Evolutionary conservation across 2,329 filamentous ascomycete species (phyloP).

Genomic region (Purpureocillium lavendulum): DNA sequence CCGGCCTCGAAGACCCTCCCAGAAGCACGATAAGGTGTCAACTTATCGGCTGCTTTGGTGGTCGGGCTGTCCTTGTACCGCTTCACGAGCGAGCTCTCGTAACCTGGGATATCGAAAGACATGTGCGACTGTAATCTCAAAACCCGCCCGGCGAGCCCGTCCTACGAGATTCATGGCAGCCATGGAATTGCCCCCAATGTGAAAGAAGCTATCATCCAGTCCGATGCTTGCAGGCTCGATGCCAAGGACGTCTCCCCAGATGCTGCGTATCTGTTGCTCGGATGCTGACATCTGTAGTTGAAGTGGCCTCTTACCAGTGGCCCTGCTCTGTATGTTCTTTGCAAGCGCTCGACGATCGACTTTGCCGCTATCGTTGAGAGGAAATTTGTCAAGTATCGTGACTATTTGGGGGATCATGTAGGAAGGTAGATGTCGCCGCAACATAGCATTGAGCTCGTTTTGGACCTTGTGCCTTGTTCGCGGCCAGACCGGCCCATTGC

Average conservation of each 20-base stretch:
- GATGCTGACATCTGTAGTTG: no score
- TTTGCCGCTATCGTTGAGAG: conserved; percentile 16
- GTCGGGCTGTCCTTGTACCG: no score
- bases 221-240: conserved; percentile 4
- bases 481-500: conserved; percentile 10
- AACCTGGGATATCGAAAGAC: not conserved
- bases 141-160: no score
- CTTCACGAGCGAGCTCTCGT: not conserved
- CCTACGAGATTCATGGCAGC: not conserved
- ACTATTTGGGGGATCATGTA: conserved; percentile 18
- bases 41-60: no score
- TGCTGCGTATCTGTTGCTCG: not conserved
- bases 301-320: not conserved
- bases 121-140: not conserved
- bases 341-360: conserved; percentile 10
- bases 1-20: no score
- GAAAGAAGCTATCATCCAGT: conserved; percentile 8
- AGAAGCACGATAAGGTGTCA: no score
- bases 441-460: not conserved
- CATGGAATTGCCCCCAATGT: conserved; percentile 1
- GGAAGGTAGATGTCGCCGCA: conserved; percentile 8
- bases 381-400: conserved; percentile 13
- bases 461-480: conserved; percentile 2
- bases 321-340: not conserved
- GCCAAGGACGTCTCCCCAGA: not conserved